Conservation (phyloP, 257 asterid genomes). For the Nicotiana benthamiana region DNA sequence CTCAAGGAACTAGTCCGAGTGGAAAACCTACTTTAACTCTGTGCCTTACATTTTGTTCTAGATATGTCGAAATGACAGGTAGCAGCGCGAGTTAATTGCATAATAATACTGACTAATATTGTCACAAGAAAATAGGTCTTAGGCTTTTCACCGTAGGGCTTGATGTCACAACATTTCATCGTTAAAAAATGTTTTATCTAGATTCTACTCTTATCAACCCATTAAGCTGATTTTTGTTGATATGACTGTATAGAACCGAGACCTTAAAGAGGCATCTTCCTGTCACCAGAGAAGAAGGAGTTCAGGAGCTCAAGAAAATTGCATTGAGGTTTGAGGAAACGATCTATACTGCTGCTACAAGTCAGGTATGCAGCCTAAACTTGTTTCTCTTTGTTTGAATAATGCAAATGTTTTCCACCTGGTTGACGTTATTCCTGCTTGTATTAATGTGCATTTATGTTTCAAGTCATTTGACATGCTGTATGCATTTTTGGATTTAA, state of each 20-base stretch:
- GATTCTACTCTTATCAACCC: not conserved
- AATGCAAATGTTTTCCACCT: not conserved
- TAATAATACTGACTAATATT: not conserved
- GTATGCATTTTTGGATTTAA: not conserved
- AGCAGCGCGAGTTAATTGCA: not conserved
- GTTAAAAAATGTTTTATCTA: not conserved
- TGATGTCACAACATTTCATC: not conserved
- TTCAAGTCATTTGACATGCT: not conserved
- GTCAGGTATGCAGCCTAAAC: constrained; percentile 37
- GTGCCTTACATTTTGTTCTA: not conserved
- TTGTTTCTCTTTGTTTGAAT: not conserved
- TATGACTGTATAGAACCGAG: constrained; percentile 43
- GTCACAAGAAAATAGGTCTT: not conserved
- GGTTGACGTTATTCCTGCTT: not conserved
- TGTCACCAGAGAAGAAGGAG: constrained; percentile 51
- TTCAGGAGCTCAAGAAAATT: constrained; percentile 59
- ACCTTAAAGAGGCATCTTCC: constrained; percentile 76
- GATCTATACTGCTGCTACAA: constrained; percentile 58
- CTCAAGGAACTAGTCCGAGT: not conserved
- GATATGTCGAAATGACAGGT: not conserved
- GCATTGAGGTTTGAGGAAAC: constrained; percentile 81
- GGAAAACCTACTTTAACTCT: not conserved
- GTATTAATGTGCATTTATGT: not conserved
- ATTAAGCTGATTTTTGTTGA: not conserved
- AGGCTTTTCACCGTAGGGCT: too few relatives aligned